These are phyloP conservation scores for Mycena rosella DNA, from an alignment of 768 basidiomycete species.

Conservation along the genomic window DNA sequence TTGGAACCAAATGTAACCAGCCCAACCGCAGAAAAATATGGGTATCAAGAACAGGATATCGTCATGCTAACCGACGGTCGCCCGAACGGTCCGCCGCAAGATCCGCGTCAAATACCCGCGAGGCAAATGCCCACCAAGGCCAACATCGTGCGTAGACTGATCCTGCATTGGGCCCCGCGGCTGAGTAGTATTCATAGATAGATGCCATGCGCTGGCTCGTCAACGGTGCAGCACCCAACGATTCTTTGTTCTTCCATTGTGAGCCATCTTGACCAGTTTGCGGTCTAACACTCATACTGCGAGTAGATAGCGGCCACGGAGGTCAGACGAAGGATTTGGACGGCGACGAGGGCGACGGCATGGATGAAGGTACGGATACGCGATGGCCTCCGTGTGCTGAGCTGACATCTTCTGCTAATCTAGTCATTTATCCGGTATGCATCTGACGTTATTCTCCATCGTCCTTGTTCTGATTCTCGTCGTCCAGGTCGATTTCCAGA, in stretches of 20 bases:
- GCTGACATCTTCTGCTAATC: background rate
- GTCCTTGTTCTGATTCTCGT: background rate
- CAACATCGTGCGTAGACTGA: constrained; percentile 73
- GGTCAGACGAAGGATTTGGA: constrained; percentile 88
- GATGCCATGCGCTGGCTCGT: constrained; percentile 96
- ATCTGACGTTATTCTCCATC: background rate
- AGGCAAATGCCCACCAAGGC: constrained; percentile 79
- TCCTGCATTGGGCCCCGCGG: constrained; percentile 12
- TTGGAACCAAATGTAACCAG: background rate
- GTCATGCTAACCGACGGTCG: constrained; percentile 88
- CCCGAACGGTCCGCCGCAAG: no score
- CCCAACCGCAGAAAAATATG: constrained; percentile 60
- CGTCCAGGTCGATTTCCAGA: constrained; percentile 61
- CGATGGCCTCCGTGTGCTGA: background rate
- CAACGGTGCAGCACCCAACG: constrained; percentile 79
- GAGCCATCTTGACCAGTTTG: constrained; percentile 35
- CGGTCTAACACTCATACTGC: constrained; percentile 1
- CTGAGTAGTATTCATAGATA: constrained; percentile 55
- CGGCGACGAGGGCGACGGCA: constrained; percentile 89
- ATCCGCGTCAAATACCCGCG: constrained; percentile 81
- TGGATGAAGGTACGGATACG: constrained; percentile 73
- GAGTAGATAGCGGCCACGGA: constrained; percentile 90
- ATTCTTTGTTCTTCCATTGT: constrained; percentile 95
- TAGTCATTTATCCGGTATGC: constrained; percentile 88
- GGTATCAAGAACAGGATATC: constrained; percentile 84